Evolutionary conservation across 2,329 filamentous ascomycete genomes (phyloP).

Genomic region (Rhytidhysteron rufulum): DNA sequence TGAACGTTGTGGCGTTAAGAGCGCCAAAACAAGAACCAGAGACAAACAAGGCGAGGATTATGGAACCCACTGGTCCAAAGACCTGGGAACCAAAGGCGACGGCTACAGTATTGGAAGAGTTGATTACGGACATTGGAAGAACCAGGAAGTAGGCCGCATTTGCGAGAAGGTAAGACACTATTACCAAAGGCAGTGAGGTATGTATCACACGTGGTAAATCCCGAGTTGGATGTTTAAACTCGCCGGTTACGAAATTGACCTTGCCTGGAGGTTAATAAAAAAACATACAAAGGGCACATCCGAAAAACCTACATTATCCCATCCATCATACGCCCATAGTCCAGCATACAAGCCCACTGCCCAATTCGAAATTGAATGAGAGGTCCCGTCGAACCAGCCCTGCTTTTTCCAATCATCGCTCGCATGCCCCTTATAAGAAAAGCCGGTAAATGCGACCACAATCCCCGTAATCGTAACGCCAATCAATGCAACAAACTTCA

Average conservation of each 20-base stretch:
- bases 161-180: slow-evolving; percentile 82
- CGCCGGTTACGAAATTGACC: slow-evolving; percentile 97
- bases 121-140: slow-evolving; percentile 73
- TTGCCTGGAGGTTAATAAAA: slow-evolving; percentile 33
- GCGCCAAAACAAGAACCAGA: slow-evolving; percentile 90
- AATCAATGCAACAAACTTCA: slow-evolving; percentile 88
- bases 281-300: not conserved
- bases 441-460: slow-evolving; percentile 81
- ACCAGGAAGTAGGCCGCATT: slow-evolving; percentile 95
- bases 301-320: slow-evolving; percentile 77
- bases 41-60: slow-evolving; percentile 84
- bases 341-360: slow-evolving; percentile 93
- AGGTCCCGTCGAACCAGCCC: slow-evolving; percentile 86
- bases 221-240: slow-evolving; percentile 86
- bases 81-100: slow-evolving; percentile 89
- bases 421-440: slow-evolving; percentile 70
- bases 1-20: slow-evolving; percentile 92
- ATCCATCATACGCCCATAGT: slow-evolving; percentile 96
- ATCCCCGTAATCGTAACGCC: slow-evolving; percentile 85
- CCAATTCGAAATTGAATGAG: slow-evolving; percentile 75
- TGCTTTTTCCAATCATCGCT: slow-evolving; percentile 83
- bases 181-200: slow-evolving; percentile 92
- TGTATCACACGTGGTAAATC: slow-evolving; percentile 95
- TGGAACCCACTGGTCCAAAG: slow-evolving; percentile 76
- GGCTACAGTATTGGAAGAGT: slow-evolving; percentile 89